Evolutionary conservation across 2,329 filamentous ascomycete genomes (phyloP).

Genomic region (Alternaria sp.): DNA sequence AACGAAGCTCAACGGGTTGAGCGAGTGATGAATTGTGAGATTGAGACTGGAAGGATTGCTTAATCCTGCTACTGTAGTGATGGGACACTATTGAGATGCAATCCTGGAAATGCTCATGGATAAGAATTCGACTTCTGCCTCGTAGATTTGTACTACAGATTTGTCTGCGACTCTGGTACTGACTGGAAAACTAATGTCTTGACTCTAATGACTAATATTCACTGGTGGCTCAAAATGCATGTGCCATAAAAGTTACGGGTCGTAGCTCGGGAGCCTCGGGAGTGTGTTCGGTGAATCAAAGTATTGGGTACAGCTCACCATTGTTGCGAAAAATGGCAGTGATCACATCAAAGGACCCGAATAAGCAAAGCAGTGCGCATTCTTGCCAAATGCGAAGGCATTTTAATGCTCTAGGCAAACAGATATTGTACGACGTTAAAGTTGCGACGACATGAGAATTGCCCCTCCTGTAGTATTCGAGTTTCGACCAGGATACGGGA

Average conservation of each 20-base stretch:
- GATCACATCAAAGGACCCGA: not conserved
- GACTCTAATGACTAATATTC: not conserved
- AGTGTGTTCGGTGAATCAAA: not conserved
- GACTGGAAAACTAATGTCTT: not conserved
- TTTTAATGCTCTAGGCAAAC: not conserved
- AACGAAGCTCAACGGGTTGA: not conserved
- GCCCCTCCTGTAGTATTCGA: not conserved
- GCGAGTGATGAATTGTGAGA: too few relatives aligned
- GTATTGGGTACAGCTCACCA: not conserved
- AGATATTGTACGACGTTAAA: not conserved
- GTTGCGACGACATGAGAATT: not conserved
- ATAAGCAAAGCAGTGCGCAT: not conserved
- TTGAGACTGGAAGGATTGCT: too few relatives aligned
- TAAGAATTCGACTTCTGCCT: not conserved
- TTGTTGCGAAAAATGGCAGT: not conserved
- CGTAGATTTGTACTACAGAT: not conserved
- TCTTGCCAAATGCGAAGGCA: not conserved
- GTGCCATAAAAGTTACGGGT: not conserved
- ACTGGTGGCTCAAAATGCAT: not conserved
- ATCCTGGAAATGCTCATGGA: not conserved
- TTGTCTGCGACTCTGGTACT: not conserved
- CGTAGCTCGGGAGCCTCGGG: not conserved
- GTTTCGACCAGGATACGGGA: not conserved
- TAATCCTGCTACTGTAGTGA: not conserved
- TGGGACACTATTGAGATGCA: not conserved